phyloP scores from a whole-genome alignment of 2,329 filamentous ascomycete genomes.

The Calonectria ilicicola region DNA sequence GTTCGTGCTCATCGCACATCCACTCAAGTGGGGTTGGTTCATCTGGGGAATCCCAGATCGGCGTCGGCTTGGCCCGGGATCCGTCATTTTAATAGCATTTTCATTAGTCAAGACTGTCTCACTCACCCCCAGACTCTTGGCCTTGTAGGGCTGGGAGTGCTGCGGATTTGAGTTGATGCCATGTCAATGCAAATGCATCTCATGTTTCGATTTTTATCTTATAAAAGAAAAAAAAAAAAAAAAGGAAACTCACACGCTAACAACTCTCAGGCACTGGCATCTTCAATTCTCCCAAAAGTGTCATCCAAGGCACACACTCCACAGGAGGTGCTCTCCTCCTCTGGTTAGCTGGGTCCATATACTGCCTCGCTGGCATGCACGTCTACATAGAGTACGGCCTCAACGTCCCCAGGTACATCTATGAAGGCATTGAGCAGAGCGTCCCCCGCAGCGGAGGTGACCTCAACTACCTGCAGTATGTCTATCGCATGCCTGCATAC shows the following conservation, averaged over 20 bases:
- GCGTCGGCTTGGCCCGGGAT: conserved; percentile 20
- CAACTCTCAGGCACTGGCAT: conserved; percentile 49
- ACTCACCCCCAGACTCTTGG: background rate
- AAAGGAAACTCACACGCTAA: too few relatives aligned
- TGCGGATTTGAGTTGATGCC: too few relatives aligned
- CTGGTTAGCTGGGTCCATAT: conserved; percentile 54
- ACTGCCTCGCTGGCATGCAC: conserved; percentile 51
- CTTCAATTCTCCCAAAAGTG: conserved; percentile 49
- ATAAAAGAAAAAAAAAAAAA: too few relatives aligned
- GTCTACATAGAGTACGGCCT: conserved; percentile 60
- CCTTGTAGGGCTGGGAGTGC: background rate
- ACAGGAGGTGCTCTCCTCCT: conserved; percentile 52
- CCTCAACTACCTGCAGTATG: conserved; percentile 62
- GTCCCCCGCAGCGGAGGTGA: conserved; percentile 60
- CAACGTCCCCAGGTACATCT: conserved; percentile 56
- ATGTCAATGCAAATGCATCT: too few relatives aligned
- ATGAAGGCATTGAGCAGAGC: conserved; percentile 52
- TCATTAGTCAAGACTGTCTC: conserved; percentile 4
- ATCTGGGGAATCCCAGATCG: background rate
- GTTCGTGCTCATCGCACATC: conserved; percentile 3
- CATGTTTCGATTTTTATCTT: too few relatives aligned
- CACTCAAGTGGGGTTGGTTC: conserved; percentile 37
- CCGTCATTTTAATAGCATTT: conserved; percentile 16
- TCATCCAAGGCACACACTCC: conserved; percentile 49
- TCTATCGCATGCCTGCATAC: conserved; percentile 54